Base-by-base conservation (phyloP, 805 yeast species). In the Metschnikowia sp. region DNA sequence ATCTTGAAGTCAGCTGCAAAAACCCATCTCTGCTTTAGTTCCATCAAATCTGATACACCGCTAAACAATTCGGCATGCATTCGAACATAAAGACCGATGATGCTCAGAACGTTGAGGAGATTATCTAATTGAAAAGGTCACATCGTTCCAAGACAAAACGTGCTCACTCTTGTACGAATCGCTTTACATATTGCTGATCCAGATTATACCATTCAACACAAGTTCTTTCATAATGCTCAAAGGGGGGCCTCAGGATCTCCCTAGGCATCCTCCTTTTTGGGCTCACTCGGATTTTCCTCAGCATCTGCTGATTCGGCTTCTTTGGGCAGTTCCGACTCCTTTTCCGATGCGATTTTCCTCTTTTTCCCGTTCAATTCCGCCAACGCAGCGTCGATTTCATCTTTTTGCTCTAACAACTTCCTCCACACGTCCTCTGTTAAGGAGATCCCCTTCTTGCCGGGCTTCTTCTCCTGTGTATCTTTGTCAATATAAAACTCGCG, bases 361-460 rank as follows among this genome's bases (percentile, higher is more conserved):
- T 52, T 41, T 63, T 58, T 44, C 7, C 61, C 66, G 12, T 58
- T 58, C 47, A 77, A 56, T 18, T 59, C 64, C 13, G 57, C 72
- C 40, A 81, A 59, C 0, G 88, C 87, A 47, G 68, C 76, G 42
- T 75, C 66, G 32, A 83, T 77, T 18, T 75, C 75, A 2, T 70
- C 76, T 12, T 66, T 65, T 22, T 74, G 59, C 33, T 72, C 79
- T 45, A 81, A 56, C 35, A 83, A 64, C 36, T 62, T 63, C 15
- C 61, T 61, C 83, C 88, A 84, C 19, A 74, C 73, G 3, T 75
- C 85, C 52, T 70, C 76, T 1, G 84, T 79, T 26, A 83, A 61
- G 1, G 87, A 72, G 18, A 83, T 80, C 0, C 88, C 87, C 66
- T 91, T 91, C 60, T 82, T 84, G 1, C 96, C 96, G 0, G 98